Evolutionary conservation across 768 basidiomycete species (phyloP).

Genomic region (Kwoniella sp.): DNA sequence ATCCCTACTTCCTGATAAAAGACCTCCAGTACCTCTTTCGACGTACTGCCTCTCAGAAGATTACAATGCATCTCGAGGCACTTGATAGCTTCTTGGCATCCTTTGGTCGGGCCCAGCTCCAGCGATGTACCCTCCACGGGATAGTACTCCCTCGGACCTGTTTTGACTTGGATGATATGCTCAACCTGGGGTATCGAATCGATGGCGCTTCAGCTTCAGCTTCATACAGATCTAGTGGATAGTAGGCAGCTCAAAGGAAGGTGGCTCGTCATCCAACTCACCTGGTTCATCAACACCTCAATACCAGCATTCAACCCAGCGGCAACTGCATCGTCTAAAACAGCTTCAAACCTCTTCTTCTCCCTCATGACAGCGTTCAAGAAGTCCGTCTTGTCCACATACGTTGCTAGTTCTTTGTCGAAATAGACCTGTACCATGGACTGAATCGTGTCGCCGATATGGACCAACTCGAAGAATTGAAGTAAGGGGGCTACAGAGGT

Average conservation of each 20-base stretch:
- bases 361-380: constrained; percentile 89
- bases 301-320: constrained; percentile 92
- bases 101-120: constrained; percentile 81
- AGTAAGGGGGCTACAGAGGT: constrained; percentile 86
- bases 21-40: constrained; percentile 93
- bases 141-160: constrained; percentile 84
- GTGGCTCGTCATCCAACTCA: constrained; percentile 57
- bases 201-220: not conserved
- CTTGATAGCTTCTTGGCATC: constrained; percentile 84
- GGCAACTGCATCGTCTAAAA: constrained; percentile 90
- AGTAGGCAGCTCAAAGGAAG: too few relatives aligned
- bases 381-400: constrained; percentile 92
- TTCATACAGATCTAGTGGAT: too few relatives aligned
- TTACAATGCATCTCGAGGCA: constrained; percentile 90
- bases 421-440: constrained; percentile 98
- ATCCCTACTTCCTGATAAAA: constrained; percentile 98
- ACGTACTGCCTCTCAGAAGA: constrained; percentile 87
- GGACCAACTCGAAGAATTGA: constrained; percentile 96
- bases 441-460: constrained; percentile 95
- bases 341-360: constrained; percentile 93
- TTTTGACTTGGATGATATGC: constrained; percentile 81
- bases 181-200: constrained; percentile 70
- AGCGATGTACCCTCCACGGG: constrained; percentile 77
- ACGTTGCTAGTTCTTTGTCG: constrained; percentile 85
- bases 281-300: constrained; percentile 93